A percentile compares a stretch with the other conserved stretches of the same genome.
These are phyloP conservation scores for Boletus tomentosulus DNA, from an alignment of 768 basidiomycete species.

Conservation along the genomic window DNA sequence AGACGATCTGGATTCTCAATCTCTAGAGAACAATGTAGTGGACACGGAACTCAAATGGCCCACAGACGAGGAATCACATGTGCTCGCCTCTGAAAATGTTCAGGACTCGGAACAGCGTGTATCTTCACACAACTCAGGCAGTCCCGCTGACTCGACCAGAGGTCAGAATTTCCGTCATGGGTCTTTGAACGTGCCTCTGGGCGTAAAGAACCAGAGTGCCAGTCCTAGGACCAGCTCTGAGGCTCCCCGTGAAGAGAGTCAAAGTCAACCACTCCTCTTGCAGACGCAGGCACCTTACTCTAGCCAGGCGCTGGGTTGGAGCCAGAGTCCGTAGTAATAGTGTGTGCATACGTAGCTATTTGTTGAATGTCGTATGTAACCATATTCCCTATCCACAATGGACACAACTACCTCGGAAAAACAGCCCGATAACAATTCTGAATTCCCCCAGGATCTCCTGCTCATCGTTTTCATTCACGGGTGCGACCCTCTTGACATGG, in stretches of 20 bases:
- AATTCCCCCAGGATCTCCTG: conserved; percentile 40
- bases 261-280: conserved; percentile 33
- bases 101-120: background rate
- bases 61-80: conserved; percentile 19
- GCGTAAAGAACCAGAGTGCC: background rate
- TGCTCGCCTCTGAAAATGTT: background rate
- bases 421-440: conserved; percentile 1
- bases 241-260: conserved; percentile 7
- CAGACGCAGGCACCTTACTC: conserved; percentile 55
- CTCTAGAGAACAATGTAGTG: conserved; percentile 4
- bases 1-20: conserved; percentile 14
- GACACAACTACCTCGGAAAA: conserved; percentile 4
- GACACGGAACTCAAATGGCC: conserved; percentile 28
- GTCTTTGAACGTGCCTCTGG: conserved; percentile 19
- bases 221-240: background rate
- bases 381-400: conserved; percentile 8
- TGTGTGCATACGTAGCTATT: background rate
- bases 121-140: background rate
- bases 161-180: conserved; percentile 17
- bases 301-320: conserved; percentile 36
- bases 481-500: conserved; percentile 33
- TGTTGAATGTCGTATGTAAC: background rate
- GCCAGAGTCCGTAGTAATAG: conserved; percentile 25
- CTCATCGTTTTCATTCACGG: conserved; percentile 80
- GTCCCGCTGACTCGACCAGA: conserved; percentile 8